phyloP scores from a whole-genome alignment of 345 rosid genomes.

The Aurinia saxatilis region DNA sequence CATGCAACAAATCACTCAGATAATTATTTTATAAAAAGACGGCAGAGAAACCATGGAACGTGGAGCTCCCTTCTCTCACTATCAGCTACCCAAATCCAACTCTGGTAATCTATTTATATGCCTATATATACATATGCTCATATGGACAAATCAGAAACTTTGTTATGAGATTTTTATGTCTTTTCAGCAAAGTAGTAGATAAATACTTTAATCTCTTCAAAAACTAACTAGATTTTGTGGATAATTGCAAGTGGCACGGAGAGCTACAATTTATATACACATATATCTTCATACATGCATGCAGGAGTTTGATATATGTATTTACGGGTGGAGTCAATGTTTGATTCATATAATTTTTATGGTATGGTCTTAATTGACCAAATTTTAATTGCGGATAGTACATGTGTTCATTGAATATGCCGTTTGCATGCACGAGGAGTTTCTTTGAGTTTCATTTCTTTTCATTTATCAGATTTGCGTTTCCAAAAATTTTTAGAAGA shows the following conservation, averaged over 20 bases:
- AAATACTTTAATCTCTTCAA: background rate
- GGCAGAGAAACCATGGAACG: slow-evolving; percentile 34
- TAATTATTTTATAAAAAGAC: background rate
- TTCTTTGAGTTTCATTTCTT: background rate
- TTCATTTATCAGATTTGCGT: background rate
- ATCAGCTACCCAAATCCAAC: slow-evolving; percentile 23
- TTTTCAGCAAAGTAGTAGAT: background rate
- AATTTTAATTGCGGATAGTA: background rate
- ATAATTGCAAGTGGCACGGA: background rate
- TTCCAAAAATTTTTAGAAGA: background rate
- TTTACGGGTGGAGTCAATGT: background rate
- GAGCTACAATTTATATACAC: background rate
- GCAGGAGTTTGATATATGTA: slow-evolving; percentile 11
- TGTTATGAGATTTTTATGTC: background rate
- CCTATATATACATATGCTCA: background rate
- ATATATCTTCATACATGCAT: background rate
- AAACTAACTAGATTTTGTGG: background rate
- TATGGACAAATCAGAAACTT: background rate
- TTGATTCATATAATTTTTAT: background rate
- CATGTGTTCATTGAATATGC: background rate
- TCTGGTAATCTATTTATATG: slow-evolving; percentile 19
- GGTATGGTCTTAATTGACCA: background rate
- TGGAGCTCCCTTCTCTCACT: slow-evolving; percentile 30
- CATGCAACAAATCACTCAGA: slow-evolving; percentile 22
- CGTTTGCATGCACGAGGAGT: slow-evolving; percentile 8